Evolutionary conservation across 1,284 basidiomycete species (phyloP), one percentile per base, ranked within the genome.

Genomic region (Anthracocystis setariae): DNA sequence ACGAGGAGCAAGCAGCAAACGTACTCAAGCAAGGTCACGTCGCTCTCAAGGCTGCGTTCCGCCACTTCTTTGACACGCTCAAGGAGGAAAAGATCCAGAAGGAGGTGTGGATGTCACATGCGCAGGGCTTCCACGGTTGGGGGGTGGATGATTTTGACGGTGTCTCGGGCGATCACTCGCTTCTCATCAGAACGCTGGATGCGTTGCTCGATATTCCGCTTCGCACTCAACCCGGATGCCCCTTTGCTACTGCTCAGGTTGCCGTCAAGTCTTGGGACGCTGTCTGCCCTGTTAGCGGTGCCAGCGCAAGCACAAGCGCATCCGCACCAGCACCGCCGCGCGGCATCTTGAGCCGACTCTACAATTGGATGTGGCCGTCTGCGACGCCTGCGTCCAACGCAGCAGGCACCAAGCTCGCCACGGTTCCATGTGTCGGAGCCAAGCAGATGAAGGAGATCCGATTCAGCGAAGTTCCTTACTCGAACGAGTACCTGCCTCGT

Each of bases 51-150:
- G 61, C 62, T n/a, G 68, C 68, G 12, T 71, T 71, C 46, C 48
- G 53, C 15, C 68, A 53, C 46, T 71, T 71, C 35, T 71, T 71
- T 39, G 68, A 71, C 25, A 71, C 68, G 25, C 45, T 71, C 39
- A 71, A 65, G 38, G 68, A 71, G 21, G 57, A 71, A 15, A 71
- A 71, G 58, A 71, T 71, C 32, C 35, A 61, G 23, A 71, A 71
- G 54, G 46, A 48, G 3, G 68, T 71, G 3, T 71, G 68, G 68
- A 71, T 71, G 68, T 71, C 68, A 39, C 68, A 71, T 27, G 68
- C 68, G 1, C 68, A 71, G 29, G 68, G 68, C 7, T 71, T 71
- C 54, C 68, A 71, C 47, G 68, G 68, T 39, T 71, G 68, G 68
- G 68, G 68, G 9, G 56, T 71, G 4, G 68, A 71, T 21, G 68